Evolutionary conservation across 2,329 filamentous ascomycete genomes (phyloP).

Genomic region (Colletotrichum incanum): DNA sequence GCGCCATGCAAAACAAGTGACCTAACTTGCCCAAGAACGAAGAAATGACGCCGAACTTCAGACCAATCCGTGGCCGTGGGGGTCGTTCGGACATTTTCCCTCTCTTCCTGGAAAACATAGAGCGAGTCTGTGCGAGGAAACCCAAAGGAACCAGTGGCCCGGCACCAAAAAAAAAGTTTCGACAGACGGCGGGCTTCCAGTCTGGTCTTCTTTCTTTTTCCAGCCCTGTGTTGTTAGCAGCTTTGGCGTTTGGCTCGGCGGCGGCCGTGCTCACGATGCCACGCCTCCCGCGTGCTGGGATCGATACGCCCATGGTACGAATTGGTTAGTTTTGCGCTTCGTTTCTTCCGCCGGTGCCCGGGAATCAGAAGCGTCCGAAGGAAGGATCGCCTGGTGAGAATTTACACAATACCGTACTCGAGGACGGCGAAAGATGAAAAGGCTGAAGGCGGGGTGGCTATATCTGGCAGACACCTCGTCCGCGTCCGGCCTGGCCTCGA

Average conservation of each 20-base stretch:
- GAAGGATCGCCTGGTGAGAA: conserved; percentile 1
- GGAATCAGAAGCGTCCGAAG: background rate
- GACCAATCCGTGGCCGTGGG: conserved; percentile 37
- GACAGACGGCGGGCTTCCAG: background rate
- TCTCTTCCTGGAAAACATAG: conserved; percentile 1
- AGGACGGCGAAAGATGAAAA: background rate
- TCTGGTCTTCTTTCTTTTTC: background rate
- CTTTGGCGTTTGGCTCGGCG: background rate
- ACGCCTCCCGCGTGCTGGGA: background rate
- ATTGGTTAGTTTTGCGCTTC: background rate
- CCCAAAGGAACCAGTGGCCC: conserved; percentile 10
- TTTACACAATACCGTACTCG: background rate
- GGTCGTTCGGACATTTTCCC: conserved; percentile 25
- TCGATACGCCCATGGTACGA: background rate
- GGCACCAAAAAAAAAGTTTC: background rate
- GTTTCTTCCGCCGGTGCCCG: background rate
- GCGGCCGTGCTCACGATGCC: conserved; percentile 24
- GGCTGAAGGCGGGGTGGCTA: conserved; percentile 16
- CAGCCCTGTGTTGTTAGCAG: conserved; percentile 15
- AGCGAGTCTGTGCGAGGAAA: conserved; percentile 30
- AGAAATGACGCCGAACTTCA: conserved; percentile 31
- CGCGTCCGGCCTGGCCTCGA: conserved; percentile 11
- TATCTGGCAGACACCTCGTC: conserved; percentile 26
- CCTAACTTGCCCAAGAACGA: background rate
- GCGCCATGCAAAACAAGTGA: conserved; percentile 22